A percentile compares a stretch with the other conserved stretches of the same genome.
phyloP scores from a whole-genome alignment of 2,329 filamentous ascomycete species.

The Xylariaceae sp. region DNA sequence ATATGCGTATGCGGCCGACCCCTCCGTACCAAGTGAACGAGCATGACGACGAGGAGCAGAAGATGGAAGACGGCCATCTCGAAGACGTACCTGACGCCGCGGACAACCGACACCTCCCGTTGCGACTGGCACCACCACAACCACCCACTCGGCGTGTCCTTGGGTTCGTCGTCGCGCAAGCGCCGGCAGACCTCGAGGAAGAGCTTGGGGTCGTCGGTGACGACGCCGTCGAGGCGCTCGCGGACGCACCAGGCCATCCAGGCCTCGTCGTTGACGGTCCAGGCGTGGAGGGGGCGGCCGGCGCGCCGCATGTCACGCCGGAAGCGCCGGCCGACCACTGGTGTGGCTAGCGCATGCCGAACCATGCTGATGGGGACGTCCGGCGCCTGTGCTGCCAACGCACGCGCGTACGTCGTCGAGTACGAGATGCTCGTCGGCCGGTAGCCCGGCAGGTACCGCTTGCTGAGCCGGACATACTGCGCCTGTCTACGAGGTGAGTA shows the following conservation, averaged over 20 bases:
- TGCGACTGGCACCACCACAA: too few relatives aligned
- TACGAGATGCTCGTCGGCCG: slow-evolving; percentile 70
- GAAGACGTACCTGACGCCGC: background rate
- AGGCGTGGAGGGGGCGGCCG: slow-evolving; percentile 68
- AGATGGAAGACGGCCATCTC: slow-evolving; percentile 17
- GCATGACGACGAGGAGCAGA: slow-evolving; percentile 12
- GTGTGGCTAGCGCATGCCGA: slow-evolving; percentile 68
- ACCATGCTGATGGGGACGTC: slow-evolving; percentile 79
- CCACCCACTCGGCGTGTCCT: too few relatives aligned
- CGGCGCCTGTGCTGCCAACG: slow-evolving; percentile 66
- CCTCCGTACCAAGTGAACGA: slow-evolving; percentile 14
- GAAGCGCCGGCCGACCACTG: slow-evolving; percentile 67
- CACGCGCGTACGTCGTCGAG: slow-evolving; percentile 67
- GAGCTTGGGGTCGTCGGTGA: slow-evolving; percentile 78
- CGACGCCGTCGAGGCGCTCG: slow-evolving; percentile 73
- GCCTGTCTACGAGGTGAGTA: slow-evolving; percentile 48
- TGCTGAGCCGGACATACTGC: slow-evolving; percentile 68
- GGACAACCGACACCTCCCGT: too few relatives aligned
- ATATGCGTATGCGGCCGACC: slow-evolving; percentile 24
- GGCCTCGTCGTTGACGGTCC: slow-evolving; percentile 82
- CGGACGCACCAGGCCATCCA: slow-evolving; percentile 82
- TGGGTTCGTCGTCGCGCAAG: slow-evolving; percentile 2
- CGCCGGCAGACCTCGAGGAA: slow-evolving; percentile 63
- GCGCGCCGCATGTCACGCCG: slow-evolving; percentile 59
- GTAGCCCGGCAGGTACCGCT: slow-evolving; percentile 63